Conservation (phyloP, 1,284 basidiomycete genomes). For the Stereum hirsutum region DNA sequence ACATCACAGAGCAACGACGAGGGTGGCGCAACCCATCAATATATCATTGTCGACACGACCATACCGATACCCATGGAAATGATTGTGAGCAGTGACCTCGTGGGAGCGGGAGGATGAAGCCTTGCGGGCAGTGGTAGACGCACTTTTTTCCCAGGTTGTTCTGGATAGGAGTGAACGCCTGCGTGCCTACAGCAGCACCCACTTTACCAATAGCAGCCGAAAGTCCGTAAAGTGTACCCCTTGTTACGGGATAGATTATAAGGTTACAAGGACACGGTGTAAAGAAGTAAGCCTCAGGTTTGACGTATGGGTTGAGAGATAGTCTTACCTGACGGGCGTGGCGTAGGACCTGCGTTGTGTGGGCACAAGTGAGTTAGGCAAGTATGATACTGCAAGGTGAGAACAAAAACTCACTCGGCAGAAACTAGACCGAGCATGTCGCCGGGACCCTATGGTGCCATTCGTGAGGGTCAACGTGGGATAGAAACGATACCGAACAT, state of each 20-base stretch:
- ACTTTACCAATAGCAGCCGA: constrained; percentile 69
- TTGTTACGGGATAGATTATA: too few relatives aligned
- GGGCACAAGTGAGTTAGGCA: constrained; percentile 2
- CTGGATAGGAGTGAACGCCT: constrained; percentile 73
- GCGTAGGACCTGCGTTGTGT: constrained; percentile 43
- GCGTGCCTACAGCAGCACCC: constrained; percentile 70
- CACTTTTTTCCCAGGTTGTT: constrained; percentile 54
- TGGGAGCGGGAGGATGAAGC: too few relatives aligned
- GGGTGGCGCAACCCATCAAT: neutral
- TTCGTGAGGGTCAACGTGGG: neutral
- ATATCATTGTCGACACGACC: neutral
- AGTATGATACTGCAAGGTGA: constrained; percentile 3
- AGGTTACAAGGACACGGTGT: too few relatives aligned
- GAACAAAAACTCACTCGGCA: constrained; percentile 39
- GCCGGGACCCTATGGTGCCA: constrained; percentile 50
- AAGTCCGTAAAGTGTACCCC: constrained; percentile 61
- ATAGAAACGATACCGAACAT: constrained; percentile 6
- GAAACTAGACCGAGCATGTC: constrained; percentile 65
- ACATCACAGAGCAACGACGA: neutral
- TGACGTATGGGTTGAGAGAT: neutral
- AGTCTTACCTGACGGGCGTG: constrained; percentile 47
- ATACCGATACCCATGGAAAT: too few relatives aligned
- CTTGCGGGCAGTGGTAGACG: too few relatives aligned
- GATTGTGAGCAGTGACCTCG: too few relatives aligned
- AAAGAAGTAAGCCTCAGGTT: neutral